A percentile compares a stretch with the other conserved stretches of the same genome.
Conservation (phyloP, 805 yeast genomes). For the Metschnikowia hibisci region DNA sequence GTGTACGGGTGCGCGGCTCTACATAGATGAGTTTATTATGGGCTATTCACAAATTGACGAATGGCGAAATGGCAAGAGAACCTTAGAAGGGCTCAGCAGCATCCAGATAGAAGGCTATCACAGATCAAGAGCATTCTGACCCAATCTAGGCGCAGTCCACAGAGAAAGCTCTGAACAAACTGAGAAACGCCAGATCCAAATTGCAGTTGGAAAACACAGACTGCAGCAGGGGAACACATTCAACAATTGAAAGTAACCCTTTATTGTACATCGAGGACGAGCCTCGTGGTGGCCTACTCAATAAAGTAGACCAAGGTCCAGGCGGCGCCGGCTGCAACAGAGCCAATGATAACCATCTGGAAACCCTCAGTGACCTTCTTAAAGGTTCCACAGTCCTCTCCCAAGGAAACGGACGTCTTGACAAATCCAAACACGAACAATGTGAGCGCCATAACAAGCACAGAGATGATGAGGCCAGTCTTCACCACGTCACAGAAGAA, state of each 20-base stretch:
- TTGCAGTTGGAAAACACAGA: no score
- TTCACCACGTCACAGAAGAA: constrained; percentile 76
- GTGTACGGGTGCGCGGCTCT: constrained; percentile 7
- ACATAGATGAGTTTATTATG: background rate
- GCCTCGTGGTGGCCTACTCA: constrained; percentile 31
- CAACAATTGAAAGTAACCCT: background rate
- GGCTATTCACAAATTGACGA: no score
- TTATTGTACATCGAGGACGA: constrained; percentile 4
- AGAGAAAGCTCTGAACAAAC: no score
- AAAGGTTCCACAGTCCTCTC: constrained; percentile 59
- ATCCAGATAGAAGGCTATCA: no score
- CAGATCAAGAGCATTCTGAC: no score
- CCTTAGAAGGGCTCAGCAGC: no score
- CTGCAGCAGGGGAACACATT: no score
- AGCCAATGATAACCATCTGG: constrained; percentile 93
- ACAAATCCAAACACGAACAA: constrained; percentile 81
- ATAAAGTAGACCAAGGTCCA: constrained; percentile 85
- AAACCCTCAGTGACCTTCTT: constrained; percentile 73
- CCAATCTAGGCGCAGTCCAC: no score
- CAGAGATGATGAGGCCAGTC: constrained; percentile 71
- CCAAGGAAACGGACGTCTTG: constrained; percentile 83
- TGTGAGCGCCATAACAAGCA: constrained; percentile 78
- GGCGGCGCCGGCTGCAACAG: constrained; percentile 96
- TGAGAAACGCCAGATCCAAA: no score
- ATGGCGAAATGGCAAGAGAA: no score